Evolutionary conservation across 192 early-diverging fungal species (phyloP).

Genomic region (Coemansia sp.): DNA sequence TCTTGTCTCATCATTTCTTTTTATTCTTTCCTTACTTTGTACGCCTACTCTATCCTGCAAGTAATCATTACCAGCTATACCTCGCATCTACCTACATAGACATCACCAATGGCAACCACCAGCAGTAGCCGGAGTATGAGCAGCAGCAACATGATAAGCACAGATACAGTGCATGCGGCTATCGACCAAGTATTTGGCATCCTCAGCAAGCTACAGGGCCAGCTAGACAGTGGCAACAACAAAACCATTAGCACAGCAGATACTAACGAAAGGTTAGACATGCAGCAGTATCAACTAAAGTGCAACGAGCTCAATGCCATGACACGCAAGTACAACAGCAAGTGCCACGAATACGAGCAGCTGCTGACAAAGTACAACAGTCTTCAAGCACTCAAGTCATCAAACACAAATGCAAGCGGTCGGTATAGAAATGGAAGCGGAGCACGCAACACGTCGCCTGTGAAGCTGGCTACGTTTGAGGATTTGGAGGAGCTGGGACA

Average conservation of each 20-base stretch:
- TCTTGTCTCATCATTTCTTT: too few relatives aligned
- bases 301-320: slow-evolving; percentile 31
- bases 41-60: not conserved
- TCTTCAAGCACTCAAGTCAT: slow-evolving; percentile 2
- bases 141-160: slow-evolving; percentile 10
- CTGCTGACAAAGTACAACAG: slow-evolving; percentile 11
- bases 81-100: too few relatives aligned
- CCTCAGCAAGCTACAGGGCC: slow-evolving; percentile 18
- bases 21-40: slow-evolving; percentile 5
- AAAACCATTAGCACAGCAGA: not conserved
- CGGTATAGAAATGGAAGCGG: not conserved
- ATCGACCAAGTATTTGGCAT: slow-evolving; percentile 29
- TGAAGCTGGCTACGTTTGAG: slow-evolving; percentile 24
- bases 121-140: too few relatives aligned
- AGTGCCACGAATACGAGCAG: slow-evolving; percentile 36
- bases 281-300: slow-evolving; percentile 19
- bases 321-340: slow-evolving; percentile 14
- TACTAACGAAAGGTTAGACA: not conserved
- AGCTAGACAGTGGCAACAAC: slow-evolving; percentile 1
- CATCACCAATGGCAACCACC: too few relatives aligned
- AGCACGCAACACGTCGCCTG: not conserved
- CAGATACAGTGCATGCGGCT: slow-evolving; percentile 18
- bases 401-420: not conserved
- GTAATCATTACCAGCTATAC: too few relatives aligned
- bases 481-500: slow-evolving; percentile 32